A percentile compares a stretch with the other conserved stretches of the same genome.
Evolutionary conservation across 2,329 filamentous ascomycete genomes (phyloP).

Genomic region (Ceratocystis albifundus): DNA sequence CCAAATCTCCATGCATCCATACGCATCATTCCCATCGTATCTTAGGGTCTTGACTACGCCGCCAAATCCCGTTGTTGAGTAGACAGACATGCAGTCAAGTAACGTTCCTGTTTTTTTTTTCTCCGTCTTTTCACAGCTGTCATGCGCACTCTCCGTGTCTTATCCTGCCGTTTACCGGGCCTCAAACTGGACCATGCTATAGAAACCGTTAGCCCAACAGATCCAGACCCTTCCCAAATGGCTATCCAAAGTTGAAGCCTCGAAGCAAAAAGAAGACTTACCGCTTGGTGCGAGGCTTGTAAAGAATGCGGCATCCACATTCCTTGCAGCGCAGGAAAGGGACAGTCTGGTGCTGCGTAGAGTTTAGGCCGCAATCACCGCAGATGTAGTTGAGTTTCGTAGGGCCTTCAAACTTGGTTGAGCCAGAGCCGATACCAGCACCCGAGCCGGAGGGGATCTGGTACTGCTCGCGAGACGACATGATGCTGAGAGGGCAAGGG

Average conservation of each 20-base stretch:
- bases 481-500: neutral
- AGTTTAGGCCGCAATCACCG: slow-evolving; percentile 40
- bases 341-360: slow-evolving; percentile 48
- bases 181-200: slow-evolving; percentile 96
- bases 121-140: neutral
- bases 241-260: neutral
- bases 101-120: neutral
- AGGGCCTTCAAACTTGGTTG: slow-evolving; percentile 33
- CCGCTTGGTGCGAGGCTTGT: slow-evolving; percentile 97
- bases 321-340: slow-evolving; percentile 88
- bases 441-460: slow-evolving; percentile 51
- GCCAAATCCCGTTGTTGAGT: neutral
- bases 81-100: neutral
- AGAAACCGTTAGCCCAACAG: slow-evolving; percentile 23
- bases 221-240: too few relatives aligned
- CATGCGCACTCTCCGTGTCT: neutral
- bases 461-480: slow-evolving; percentile 63
- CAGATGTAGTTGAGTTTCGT: slow-evolving; percentile 35
- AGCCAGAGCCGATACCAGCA: slow-evolving; percentile 32
- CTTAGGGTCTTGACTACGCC: neutral
- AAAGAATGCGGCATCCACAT: slow-evolving; percentile 89
- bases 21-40: slow-evolving; percentile 2
- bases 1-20: neutral
- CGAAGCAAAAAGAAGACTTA: slow-evolving; percentile 37
- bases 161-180: slow-evolving; percentile 48